Evolutionary conservation across 139 green algal species (phyloP).

Genomic region (Chlorella sp.): DNA sequence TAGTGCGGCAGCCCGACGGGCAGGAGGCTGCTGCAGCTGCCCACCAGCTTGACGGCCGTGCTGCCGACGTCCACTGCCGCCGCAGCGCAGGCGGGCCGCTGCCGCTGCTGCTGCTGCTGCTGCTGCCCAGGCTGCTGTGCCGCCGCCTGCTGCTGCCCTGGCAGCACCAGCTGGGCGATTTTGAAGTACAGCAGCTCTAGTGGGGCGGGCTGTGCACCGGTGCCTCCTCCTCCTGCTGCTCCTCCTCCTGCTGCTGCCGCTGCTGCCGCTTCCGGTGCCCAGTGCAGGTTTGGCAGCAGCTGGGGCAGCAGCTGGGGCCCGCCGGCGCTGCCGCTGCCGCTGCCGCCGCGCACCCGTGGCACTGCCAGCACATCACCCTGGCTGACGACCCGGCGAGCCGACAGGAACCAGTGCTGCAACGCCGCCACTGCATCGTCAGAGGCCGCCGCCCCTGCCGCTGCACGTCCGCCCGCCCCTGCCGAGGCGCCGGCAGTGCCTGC

Average conservation of each 20-base stretch:
- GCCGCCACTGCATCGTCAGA: conserved; percentile 24
- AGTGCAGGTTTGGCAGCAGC: conserved; percentile 7
- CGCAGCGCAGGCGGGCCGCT: background rate
- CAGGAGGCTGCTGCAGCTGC: conserved; percentile 24
- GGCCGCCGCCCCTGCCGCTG: background rate
- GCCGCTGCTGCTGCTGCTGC: background rate
- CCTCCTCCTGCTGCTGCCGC: background rate
- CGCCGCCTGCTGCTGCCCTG: background rate
- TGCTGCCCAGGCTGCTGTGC: background rate
- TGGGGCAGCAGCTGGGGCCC: background rate
- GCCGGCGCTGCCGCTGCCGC: background rate
- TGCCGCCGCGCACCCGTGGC: background rate
- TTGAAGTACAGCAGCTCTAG: conserved; percentile 41
- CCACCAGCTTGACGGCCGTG: conserved; percentile 43
- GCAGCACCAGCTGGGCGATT: conserved; percentile 11
- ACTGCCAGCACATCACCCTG: conserved; percentile 53
- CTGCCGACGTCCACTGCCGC: conserved; percentile 23
- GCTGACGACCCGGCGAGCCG: conserved; percentile 26
- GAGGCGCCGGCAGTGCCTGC: background rate
- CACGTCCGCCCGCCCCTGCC: background rate
- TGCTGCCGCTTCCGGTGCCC: background rate
- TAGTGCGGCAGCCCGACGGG: conserved; percentile 39
- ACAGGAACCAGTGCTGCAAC: conserved; percentile 44
- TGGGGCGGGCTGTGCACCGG: background rate
- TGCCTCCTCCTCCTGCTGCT: background rate